Evolutionary conservation across 176 grass and related monocot genomes (phyloP), one percentile per base, ranked within the genome.

Genomic region (Microstegium vimineum): DNA sequence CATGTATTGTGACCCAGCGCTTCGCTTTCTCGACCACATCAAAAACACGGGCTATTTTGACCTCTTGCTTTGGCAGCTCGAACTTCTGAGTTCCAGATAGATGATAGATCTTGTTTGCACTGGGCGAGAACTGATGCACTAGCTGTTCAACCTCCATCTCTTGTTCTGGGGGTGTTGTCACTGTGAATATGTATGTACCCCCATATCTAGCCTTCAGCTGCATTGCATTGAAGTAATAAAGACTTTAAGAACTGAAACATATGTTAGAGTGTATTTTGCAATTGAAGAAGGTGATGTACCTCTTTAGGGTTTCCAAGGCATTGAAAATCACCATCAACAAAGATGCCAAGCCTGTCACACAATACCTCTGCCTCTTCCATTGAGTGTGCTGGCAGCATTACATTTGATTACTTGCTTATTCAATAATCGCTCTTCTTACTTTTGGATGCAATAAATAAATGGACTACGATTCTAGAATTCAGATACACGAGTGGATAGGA

Each of bases 301-400:
- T 89, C 89, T 66, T 87, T 91, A n/a, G 92, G 72, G 69, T 89
- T 94, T 87, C 90, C 89, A 32, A 94, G 88, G 79, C 93, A 92
- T 2, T 92, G 93, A 34, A 92, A 90, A 67, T 75, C 60, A 14
- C 90, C 90, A 51, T 92, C 82, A 1, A 86, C 85, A 37, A 92
- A 92, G 61, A 92, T 88, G 17, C 82, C 90, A 22, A 94, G 77
- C 5, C 85, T 69, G 73, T 94, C 93, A 18, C 93, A 94, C 28
- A 94, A 51, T 32, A 85, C 82, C 73, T 92, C 82, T 37, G 90
- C 87, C 79, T 92, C 90, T 70, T 92, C 93, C 93, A 94, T 94
- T 3, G 90, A 92, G 49, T 90, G 87, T 69, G 93, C 93, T 92
- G 79, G 18, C 34, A 88, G 36, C 60, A 85, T 57, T 31, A 26